phyloP scores from a whole-genome alignment of 176 grass and related monocot species.

The Avena atlantica region DNA sequence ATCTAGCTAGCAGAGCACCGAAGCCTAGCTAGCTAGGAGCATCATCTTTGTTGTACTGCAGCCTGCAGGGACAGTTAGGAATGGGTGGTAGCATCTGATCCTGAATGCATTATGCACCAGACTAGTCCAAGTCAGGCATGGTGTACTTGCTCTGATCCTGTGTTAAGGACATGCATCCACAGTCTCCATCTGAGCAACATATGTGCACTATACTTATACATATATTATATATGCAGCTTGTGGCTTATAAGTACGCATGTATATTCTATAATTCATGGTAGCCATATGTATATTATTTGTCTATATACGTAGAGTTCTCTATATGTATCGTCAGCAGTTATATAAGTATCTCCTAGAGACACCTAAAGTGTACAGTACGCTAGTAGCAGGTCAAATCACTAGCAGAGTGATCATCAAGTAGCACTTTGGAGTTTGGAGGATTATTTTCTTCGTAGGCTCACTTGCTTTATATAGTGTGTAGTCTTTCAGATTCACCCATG shows the following conservation, averaged over 20 bases:
- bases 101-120: neutral
- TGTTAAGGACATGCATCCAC: conserved; percentile 32
- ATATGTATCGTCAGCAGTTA: neutral
- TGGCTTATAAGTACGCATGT: neutral
- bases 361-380: neutral
- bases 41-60: conserved; percentile 22
- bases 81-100: conserved; percentile 14
- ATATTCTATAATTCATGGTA: neutral
- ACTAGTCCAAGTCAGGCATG: conserved; percentile 36
- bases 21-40: conserved; percentile 22
- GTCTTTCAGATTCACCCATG: neutral
- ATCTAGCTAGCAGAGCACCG: neutral
- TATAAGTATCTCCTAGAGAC: conserved; percentile 11
- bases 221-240: neutral
- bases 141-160: conserved; percentile 39
- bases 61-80: conserved; percentile 29
- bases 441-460: neutral
- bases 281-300: neutral
- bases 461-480: neutral
- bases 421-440: neutral
- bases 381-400: neutral
- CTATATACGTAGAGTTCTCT: neutral
- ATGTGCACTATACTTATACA: neutral
- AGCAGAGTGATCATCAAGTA: neutral
- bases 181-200: conserved; percentile 19